phyloP scores from a whole-genome alignment of 495 filamentous ascomycete species.

The Hypoxylon cercidicola region DNA sequence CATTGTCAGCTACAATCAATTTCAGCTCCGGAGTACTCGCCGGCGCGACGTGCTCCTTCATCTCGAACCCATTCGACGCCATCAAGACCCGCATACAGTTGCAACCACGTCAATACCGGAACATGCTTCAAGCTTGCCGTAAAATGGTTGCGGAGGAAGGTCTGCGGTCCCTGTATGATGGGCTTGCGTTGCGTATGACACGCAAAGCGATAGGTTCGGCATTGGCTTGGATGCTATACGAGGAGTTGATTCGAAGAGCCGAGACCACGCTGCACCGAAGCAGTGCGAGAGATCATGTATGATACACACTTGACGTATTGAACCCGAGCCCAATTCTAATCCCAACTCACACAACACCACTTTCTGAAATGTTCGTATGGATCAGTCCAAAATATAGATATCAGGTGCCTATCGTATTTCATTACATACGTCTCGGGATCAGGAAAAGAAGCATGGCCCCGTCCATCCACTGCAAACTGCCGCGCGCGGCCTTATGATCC shows the following conservation, averaged over 20 bases:
- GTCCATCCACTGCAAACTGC: neutral
- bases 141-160: constrained; percentile 88
- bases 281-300: constrained; percentile 34
- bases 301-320: neutral
- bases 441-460: constrained; percentile 4
- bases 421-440: constrained; percentile 1
- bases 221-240: constrained; percentile 95
- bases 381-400: constrained; percentile 6
- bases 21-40: constrained; percentile 83
- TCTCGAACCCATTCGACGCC: constrained; percentile 96
- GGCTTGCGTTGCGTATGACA: constrained; percentile 85
- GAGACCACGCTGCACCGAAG: constrained; percentile 68
- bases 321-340: constrained; percentile 16
- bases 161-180: constrained; percentile 82
- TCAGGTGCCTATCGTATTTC: constrained; percentile 18
- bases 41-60: constrained; percentile 80
- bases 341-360: constrained; percentile 18
- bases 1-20: constrained; percentile 77
- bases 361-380: neutral
- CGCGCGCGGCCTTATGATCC: neutral
- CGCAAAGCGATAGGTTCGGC: constrained; percentile 93
- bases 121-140: constrained; percentile 79
- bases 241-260: constrained; percentile 84
- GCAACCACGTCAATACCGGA: constrained; percentile 82
- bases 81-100: constrained; percentile 96